These are phyloP conservation scores for Beauveria bassiana DNA, from an alignment of 2,329 filamentous ascomycete species.

Conservation along the genomic window DNA sequence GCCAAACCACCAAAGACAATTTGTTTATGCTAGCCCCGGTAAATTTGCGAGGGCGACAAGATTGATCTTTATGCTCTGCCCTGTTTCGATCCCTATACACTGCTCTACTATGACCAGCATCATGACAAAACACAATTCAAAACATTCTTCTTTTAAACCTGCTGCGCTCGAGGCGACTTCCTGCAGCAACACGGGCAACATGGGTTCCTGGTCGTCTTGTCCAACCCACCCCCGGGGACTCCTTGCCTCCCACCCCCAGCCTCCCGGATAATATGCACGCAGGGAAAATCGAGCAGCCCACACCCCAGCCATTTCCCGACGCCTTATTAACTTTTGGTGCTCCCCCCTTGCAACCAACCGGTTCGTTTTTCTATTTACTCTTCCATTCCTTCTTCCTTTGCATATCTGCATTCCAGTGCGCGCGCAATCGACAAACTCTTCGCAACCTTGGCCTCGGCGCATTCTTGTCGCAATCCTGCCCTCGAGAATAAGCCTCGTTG, in stretches of 20 bases:
- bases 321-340: neutral
- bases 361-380: neutral
- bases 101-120: neutral
- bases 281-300: neutral
- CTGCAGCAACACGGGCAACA: neutral
- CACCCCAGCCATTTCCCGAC: neutral
- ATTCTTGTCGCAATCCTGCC: neutral
- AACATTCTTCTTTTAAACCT: neutral
- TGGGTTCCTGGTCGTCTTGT: neutral
- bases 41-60: neutral
- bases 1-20: too few species aligned
- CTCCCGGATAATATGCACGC: constrained; percentile 7
- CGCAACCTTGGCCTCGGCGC: neutral
- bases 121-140: neutral
- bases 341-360: neutral
- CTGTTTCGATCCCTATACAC: neutral
- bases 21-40: too few species aligned
- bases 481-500: neutral
- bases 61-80: neutral
- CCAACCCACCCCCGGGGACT: neutral
- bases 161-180: neutral
- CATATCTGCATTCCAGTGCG: constrained; percentile 1
- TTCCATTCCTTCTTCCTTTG: neutral
- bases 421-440: neutral
- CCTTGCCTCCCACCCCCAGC: neutral